phyloP scores from a whole-genome alignment of 768 basidiomycete genomes.

The Mycena vulgaris region DNA sequence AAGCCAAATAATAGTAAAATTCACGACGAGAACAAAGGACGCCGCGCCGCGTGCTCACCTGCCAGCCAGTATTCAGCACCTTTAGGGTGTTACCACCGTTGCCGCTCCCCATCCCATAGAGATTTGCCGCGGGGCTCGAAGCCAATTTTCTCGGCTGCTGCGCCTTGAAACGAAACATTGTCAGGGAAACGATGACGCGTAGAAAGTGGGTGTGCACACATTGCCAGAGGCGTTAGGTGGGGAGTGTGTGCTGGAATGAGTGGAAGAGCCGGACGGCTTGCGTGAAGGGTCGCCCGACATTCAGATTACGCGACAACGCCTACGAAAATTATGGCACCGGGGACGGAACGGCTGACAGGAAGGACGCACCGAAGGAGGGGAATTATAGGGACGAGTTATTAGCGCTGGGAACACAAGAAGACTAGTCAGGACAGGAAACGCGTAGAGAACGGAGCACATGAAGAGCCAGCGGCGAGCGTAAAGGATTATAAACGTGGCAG shows the following conservation, averaged over 20 bases:
- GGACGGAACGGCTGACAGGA: slow-evolving; percentile 34
- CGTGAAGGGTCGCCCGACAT: slow-evolving; percentile 67
- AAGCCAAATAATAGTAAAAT: slow-evolving; percentile 37
- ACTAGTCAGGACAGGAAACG: slow-evolving; percentile 26
- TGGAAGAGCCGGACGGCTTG: slow-evolving; percentile 81
- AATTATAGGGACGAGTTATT: slow-evolving; percentile 44
- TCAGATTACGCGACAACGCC: slow-evolving; percentile 33
- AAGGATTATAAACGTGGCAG: not conserved
- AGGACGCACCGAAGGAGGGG: slow-evolving; percentile 42
- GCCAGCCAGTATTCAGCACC: slow-evolving; percentile 75
- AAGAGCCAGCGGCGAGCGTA: not conserved
- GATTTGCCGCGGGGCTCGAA: slow-evolving; percentile 57
- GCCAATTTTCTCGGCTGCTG: slow-evolving; percentile 65
- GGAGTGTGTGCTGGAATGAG: slow-evolving; percentile 74
- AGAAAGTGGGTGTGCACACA: slow-evolving; percentile 55
- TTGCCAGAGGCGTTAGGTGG: slow-evolving; percentile 73
- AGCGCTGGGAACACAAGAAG: slow-evolving; percentile 38
- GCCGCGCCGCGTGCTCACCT: slow-evolving; percentile 59
- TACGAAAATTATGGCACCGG: slow-evolving; percentile 45
- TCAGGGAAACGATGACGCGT: slow-evolving; percentile 10
- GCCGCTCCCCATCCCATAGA: slow-evolving; percentile 69
- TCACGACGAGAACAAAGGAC: slow-evolving; percentile 25
- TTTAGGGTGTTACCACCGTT: slow-evolving; percentile 68
- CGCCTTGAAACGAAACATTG: slow-evolving; percentile 44
- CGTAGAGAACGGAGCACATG: slow-evolving; percentile 10